phyloP scores from a whole-genome alignment of 2,329 filamentous ascomycete genomes.

The Penicillium griseofulvum region DNA sequence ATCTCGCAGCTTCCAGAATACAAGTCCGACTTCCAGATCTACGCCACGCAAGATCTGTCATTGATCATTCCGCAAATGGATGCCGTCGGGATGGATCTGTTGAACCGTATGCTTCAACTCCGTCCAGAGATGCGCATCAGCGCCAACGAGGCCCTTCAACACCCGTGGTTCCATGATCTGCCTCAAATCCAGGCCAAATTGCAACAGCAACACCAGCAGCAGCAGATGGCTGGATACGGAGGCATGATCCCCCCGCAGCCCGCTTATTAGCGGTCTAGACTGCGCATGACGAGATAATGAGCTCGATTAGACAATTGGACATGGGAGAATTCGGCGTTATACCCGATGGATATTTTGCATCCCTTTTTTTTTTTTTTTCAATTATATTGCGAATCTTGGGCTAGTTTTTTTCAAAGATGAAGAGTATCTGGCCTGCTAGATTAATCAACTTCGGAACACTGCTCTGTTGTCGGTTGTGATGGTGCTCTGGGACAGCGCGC shows the following conservation, averaged over 20 bases:
- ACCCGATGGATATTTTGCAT: slow-evolving; percentile 20
- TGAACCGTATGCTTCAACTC: slow-evolving; percentile 88
- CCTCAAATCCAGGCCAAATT: slow-evolving; percentile 54
- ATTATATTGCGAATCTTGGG: slow-evolving; percentile 1
- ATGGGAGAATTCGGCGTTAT: slow-evolving; percentile 33
- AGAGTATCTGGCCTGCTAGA: neutral
- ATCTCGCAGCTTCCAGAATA: slow-evolving; percentile 97
- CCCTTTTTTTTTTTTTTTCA: slow-evolving; percentile 2
- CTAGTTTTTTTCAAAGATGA: neutral
- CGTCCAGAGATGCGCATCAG: slow-evolving; percentile 88
- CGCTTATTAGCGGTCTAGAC: slow-evolving; percentile 27
- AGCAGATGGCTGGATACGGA: slow-evolving; percentile 41
- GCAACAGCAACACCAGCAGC: slow-evolving; percentile 42
- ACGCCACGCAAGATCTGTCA: slow-evolving; percentile 84
- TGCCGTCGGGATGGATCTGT: slow-evolving; percentile 76
- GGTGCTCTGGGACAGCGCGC: neutral
- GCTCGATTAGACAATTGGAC: slow-evolving; percentile 27
- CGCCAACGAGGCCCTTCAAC: slow-evolving; percentile 78
- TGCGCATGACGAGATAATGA: slow-evolving; percentile 29
- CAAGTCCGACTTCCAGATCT: slow-evolving; percentile 91
- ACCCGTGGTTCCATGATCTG: slow-evolving; percentile 83
- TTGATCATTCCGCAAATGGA: slow-evolving; percentile 90
- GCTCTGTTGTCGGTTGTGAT: neutral
- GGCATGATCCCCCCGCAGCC: slow-evolving; percentile 40
- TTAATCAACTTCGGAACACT: neutral